Conservation (phyloP, 73 alveolate genomes). For the Vitrella brassicaformis region DNA sequence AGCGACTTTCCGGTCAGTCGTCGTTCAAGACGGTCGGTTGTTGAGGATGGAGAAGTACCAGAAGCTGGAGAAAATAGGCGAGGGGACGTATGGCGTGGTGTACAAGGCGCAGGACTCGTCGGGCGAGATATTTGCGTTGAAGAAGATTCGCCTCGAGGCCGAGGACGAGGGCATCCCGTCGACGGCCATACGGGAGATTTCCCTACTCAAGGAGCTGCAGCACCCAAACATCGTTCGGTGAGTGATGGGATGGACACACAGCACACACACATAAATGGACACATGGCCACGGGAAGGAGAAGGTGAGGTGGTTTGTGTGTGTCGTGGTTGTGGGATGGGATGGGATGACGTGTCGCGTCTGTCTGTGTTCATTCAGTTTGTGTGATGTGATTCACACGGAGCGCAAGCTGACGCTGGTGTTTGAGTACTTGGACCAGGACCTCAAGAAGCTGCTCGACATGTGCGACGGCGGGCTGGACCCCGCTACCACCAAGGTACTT, state of each 20-base stretch:
- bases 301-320: too few species aligned
- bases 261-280: too few species aligned
- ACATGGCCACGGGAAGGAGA: too few species aligned
- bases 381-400: conserved; percentile 76
- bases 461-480: conserved; percentile 63
- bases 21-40: too few species aligned
- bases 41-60: neutral
- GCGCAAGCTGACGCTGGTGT: conserved; percentile 71
- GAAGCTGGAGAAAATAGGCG: conserved; percentile 51
- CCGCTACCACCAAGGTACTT: conserved; percentile 50
- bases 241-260: neutral
- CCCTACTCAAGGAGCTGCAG: conserved; percentile 71
- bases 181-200: conserved; percentile 82
- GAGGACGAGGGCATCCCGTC: conserved; percentile 87
- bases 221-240: conserved; percentile 72
- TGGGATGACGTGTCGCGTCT: too few species aligned
- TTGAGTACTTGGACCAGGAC: conserved; percentile 78
- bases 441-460: conserved; percentile 66
- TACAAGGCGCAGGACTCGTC: conserved; percentile 54
- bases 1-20: too few species aligned
- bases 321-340: too few species aligned
- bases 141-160: conserved; percentile 65
- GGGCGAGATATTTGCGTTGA: conserved; percentile 66
- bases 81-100: conserved; percentile 83
- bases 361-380: too few species aligned